These are phyloP conservation scores for Mycena maculata DNA, from an alignment of 768 basidiomycete genomes.

Conservation along the genomic window DNA sequence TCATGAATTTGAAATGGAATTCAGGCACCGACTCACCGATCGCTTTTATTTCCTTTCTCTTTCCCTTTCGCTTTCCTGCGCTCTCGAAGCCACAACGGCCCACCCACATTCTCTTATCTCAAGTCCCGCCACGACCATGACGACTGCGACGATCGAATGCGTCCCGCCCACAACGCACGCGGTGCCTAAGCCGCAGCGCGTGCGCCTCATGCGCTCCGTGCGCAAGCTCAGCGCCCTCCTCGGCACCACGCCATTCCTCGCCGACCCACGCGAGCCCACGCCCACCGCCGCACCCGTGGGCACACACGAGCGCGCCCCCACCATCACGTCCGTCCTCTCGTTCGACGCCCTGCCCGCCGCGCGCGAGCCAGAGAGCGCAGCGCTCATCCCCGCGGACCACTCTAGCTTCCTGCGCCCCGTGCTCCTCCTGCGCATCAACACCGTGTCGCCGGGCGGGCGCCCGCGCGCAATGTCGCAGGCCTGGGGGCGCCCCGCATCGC, in stretches of 20 bases:
- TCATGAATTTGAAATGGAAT: no score
- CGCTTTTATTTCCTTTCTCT: no score
- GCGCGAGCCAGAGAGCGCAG: neutral
- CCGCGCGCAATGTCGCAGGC: constrained; percentile 17
- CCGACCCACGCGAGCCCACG: constrained; percentile 5
- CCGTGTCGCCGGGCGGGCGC: neutral
- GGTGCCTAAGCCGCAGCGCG: constrained; percentile 22
- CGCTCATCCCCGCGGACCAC: constrained; percentile 1
- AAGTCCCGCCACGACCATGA: neutral
- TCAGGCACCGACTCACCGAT: no score
- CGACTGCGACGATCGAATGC: neutral
- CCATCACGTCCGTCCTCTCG: constrained; percentile 7
- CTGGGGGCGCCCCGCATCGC: constrained; percentile 22
- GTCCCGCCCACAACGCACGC: constrained; percentile 28
- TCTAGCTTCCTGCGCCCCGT: constrained; percentile 5
- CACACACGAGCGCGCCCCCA: neutral
- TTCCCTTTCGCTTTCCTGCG: no score
- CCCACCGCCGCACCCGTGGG: neutral
- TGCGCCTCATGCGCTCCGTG: constrained; percentile 34
- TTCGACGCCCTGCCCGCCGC: neutral
- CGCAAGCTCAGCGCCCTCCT: constrained; percentile 31
- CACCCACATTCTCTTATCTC: neutral
- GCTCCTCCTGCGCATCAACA: constrained; percentile 31
- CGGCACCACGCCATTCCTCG: constrained; percentile 26
- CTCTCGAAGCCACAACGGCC: no score